These are phyloP conservation scores for Verticillium albo-atrum DNA, from an alignment of 2,329 filamentous ascomycete species.

Conservation along the genomic window DNA sequence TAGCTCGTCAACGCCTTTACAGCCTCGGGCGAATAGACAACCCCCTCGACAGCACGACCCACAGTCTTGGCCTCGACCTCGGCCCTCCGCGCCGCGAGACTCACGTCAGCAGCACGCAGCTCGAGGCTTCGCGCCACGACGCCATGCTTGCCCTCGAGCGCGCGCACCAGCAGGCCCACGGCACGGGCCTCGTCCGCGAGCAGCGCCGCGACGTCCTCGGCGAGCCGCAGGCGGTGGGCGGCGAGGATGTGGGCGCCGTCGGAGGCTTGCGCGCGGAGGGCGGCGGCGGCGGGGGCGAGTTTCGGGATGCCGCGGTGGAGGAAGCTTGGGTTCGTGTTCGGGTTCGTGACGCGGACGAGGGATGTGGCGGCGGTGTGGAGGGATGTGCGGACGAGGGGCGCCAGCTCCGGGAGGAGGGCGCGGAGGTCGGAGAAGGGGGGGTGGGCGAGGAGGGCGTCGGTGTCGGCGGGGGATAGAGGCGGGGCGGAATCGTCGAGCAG, in stretches of 20 bases:
- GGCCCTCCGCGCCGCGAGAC: slow-evolving; percentile 36
- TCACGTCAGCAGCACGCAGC: slow-evolving; percentile 41
- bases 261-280: slow-evolving; percentile 30
- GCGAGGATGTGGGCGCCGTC: slow-evolving; percentile 28
- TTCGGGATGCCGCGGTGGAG: slow-evolving; percentile 53
- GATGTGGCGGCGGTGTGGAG: slow-evolving; percentile 44
- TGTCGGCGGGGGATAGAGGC: slow-evolving; percentile 28
- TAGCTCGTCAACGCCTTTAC: slow-evolving; percentile 41
- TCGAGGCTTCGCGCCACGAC: slow-evolving; percentile 45
- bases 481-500: slow-evolving; percentile 33
- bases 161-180: slow-evolving; percentile 39
- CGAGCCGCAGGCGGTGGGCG: slow-evolving; percentile 31
- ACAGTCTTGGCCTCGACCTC: slow-evolving; percentile 31
- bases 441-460: slow-evolving; percentile 41
- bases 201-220: slow-evolving; percentile 30
- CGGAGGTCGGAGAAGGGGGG: slow-evolving; percentile 46
- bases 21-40: slow-evolving; percentile 42
- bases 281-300: slow-evolving; percentile 34
- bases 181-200: slow-evolving; percentile 33
- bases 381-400: slow-evolving; percentile 40
- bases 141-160: slow-evolving; percentile 52
- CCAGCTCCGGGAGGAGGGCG: slow-evolving; percentile 41
- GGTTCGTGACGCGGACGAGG: slow-evolving; percentile 43
- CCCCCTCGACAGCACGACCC: slow-evolving; percentile 26
- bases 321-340: slow-evolving; percentile 48